Evolutionary conservation across 202 grass and related monocot species (phyloP).

Genomic region (Panicum virgatum): DNA sequence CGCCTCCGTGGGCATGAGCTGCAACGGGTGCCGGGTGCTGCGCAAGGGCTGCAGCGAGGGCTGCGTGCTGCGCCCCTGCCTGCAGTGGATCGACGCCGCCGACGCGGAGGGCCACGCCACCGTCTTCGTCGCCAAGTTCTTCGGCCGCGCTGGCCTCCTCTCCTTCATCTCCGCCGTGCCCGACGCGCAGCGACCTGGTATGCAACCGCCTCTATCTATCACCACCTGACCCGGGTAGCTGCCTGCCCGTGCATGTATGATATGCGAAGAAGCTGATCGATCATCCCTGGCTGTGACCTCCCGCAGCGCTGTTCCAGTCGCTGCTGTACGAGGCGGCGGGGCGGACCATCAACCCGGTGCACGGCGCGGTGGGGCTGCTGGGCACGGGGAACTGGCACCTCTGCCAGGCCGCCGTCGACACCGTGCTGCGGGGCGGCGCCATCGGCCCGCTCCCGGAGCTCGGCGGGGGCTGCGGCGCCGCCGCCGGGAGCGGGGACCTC

Average conservation of each 20-base stretch:
- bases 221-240: too few relatives aligned
- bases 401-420: constrained; percentile 82
- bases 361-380: constrained; percentile 68
- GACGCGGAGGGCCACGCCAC: constrained; percentile 84
- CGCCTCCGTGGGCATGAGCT: constrained; percentile 54
- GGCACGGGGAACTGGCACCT: constrained; percentile 73
- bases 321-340: constrained; percentile 82
- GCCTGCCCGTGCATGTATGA: too few relatives aligned
- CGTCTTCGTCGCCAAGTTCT: constrained; percentile 91
- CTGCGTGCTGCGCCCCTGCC: constrained; percentile 75
- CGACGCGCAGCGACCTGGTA: constrained; percentile 58
- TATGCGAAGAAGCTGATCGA: neutral
- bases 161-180: constrained; percentile 84
- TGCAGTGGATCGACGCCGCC: constrained; percentile 75
- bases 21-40: constrained; percentile 84
- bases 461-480: neutral
- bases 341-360: constrained; percentile 81
- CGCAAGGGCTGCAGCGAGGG: constrained; percentile 81
- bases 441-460: constrained; percentile 56
- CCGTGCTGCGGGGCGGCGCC: constrained; percentile 68
- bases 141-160: constrained; percentile 75
- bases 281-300: neutral
- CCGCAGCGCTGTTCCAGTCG: constrained; percentile 73
- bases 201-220: too few relatives aligned
- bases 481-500: neutral